Percentiles rank a stretch among this genome's conserved stretches.
Evolutionary conservation across 2,329 filamentous ascomycete genomes (phyloP).

Genomic region (Colletotrichum filicis): DNA sequence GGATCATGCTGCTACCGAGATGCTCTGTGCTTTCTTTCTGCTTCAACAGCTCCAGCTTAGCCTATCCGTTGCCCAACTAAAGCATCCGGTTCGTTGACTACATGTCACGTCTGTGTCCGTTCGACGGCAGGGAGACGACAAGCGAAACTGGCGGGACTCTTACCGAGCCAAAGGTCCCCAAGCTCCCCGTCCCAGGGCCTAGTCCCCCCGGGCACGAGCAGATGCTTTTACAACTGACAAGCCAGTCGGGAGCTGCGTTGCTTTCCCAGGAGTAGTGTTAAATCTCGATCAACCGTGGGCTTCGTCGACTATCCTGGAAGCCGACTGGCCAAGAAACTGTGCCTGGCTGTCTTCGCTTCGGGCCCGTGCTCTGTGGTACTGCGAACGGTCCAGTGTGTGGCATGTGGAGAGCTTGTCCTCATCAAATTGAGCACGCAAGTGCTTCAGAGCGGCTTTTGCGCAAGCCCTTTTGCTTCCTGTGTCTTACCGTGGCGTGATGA

Average conservation of each 20-base stretch:
- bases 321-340: neutral
- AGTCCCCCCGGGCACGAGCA: conserved; percentile 1
- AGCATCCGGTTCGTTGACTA: neutral
- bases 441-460: conserved; percentile 20
- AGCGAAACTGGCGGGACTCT: conserved; percentile 7
- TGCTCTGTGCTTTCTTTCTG: neutral
- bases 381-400: conserved; percentile 15
- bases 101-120: neutral
- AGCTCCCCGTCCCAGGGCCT: neutral
- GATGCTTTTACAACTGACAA: neutral
- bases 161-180: conserved; percentile 3
- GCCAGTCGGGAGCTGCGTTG: neutral
- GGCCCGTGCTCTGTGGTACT: conserved; percentile 5
- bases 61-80: neutral
- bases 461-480: conserved; percentile 10
- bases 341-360: conserved; percentile 12
- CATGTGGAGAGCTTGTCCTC: conserved; percentile 22
- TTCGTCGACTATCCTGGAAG: conserved; percentile 9
- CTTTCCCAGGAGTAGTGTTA: neutral
- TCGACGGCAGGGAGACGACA: neutral
- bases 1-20: neutral
- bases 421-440: conserved; percentile 16
- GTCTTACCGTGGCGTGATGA: conserved; percentile 32
- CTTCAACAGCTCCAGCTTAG: neutral
- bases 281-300: conserved; percentile 11